Base-by-base conservation (phyloP, 495 filamentous ascomycete genomes). In the Gamarada debralockiae region DNA sequence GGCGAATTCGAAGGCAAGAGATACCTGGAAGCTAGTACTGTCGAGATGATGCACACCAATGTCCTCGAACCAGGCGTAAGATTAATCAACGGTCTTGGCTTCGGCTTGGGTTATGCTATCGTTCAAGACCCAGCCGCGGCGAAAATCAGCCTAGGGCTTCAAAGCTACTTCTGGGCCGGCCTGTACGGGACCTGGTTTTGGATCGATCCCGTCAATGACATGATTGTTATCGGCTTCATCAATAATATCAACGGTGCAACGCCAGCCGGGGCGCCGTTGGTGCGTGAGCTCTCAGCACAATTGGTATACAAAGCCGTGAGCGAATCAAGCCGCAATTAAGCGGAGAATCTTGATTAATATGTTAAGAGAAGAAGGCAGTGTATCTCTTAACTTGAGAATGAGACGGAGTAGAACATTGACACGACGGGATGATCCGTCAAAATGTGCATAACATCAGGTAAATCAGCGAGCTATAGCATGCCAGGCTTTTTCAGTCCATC, bases 111-210 rank as follows among this genome's bases (percentile, higher is more conserved):
- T 2, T 5, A 18, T 17, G 25, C 44, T 15, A 48, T 48, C 7
- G 44, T 48, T 14, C 14, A 48, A 10, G 15, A 36, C 15, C 44
- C 17, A 10, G 27, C n/a, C 10, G n/a, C 14, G n/a, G 25, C 9
- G 21, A 48, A 12, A 17, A 21, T 13, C 21, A 18, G 8, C 15
- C 24, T 20, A 29, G 15, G 14, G n/a, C n/a, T 34, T 12, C n/a
- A 21, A 14, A 48, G 25, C 25, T 48, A 34, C 14, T 48, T 34
- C 12, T 48, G 44, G 44, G 17, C 14, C 14, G 44, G 44, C 8
- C 15, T 48, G 29, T 48, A 10, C 15, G 44, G 44, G 44, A 48
- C 44, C 6, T 48, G 44, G 44, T 48, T 48, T 48, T 48, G 44
- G 44, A 36, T 48, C 23, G 44, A 48, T 36, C 44, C 44, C 2